Conservation (phyloP, 768 basidiomycete species). For the Lactarius deliciosus region DNA sequence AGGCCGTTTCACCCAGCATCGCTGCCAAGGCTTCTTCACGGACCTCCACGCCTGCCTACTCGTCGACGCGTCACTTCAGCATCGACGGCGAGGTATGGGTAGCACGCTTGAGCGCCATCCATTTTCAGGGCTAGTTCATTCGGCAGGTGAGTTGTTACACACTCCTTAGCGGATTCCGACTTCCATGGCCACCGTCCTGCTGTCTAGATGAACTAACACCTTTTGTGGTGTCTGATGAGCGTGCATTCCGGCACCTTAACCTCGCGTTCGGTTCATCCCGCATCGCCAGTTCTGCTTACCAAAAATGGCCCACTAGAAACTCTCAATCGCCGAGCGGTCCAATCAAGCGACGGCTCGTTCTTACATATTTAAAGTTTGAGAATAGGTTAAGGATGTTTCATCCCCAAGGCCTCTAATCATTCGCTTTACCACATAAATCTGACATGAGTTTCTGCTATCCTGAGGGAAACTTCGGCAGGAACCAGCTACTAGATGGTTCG, state of each 20-base stretch:
- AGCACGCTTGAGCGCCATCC: too few relatives aligned
- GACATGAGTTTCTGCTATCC: conserved; percentile 64
- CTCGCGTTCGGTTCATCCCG: conserved; percentile 67
- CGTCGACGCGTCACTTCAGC: too few relatives aligned
- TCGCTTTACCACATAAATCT: conserved; percentile 70
- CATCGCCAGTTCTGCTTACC: conserved; percentile 73
- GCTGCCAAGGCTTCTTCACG: too few relatives aligned
- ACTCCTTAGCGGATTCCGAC: too few relatives aligned
- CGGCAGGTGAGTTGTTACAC: too few relatives aligned
- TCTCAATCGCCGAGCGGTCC: conserved; percentile 57
- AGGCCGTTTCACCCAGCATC: too few relatives aligned
- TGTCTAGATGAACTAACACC: too few relatives aligned
- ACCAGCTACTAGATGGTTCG: conserved; percentile 93
- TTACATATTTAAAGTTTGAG: conserved; percentile 70
- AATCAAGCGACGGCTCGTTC: conserved; percentile 51
- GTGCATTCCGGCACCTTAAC: conserved; percentile 54
- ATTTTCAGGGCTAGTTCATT: too few relatives aligned
- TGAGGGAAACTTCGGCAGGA: conserved; percentile 89
- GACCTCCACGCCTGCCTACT: too few relatives aligned
- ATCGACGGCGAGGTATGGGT: too few relatives aligned
- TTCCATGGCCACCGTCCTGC: too few relatives aligned
- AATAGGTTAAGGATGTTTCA: conserved; percentile 87
- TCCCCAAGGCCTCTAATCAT: conserved; percentile 91
- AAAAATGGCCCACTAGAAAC: conserved; percentile 74
- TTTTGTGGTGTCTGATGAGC: too few relatives aligned